Evolutionary conservation across 73 alveolate species (phyloP).

Genomic region (Symbiodinium natans): DNA sequence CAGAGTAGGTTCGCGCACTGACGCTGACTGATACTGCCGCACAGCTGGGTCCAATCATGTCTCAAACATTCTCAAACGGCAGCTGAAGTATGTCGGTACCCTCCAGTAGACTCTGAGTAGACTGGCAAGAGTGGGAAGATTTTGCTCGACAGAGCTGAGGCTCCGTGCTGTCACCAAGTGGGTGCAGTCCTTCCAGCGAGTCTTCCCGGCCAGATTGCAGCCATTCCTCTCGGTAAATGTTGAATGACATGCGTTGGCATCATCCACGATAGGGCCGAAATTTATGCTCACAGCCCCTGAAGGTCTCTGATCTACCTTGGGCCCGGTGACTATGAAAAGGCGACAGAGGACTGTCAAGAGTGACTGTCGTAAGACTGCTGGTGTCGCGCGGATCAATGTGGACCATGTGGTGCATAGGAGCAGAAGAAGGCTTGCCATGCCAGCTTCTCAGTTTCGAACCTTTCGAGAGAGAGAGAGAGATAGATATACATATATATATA

Average conservation of each 20-base stretch:
- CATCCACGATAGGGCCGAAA: too few species aligned
- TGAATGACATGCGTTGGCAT: neutral
- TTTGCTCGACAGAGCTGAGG: neutral
- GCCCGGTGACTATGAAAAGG: constrained; percentile 46
- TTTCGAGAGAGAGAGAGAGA: too few species aligned
- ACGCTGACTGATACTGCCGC: too few species aligned
- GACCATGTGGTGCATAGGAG: constrained; percentile 3
- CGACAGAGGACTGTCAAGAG: constrained; percentile 15
- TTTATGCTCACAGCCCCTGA: too few species aligned
- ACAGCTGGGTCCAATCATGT: too few species aligned
- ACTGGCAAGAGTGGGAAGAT: neutral
- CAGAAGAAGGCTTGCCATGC: constrained; percentile 73
- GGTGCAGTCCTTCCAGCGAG: constrained; percentile 20
- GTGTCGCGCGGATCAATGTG: neutral
- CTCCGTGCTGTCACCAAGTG: constrained; percentile 42
- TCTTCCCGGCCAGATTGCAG: neutral
- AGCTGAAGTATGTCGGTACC: too few species aligned
- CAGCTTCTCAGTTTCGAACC: neutral
- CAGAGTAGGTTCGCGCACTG: too few species aligned
- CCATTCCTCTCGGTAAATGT: too few species aligned
- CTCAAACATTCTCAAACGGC: too few species aligned
- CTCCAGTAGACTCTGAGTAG: too few species aligned
- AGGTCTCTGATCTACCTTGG: constrained; percentile 80
- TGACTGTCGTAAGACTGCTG: neutral
- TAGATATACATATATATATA: too few species aligned